Base-by-base conservation (phyloP, 805 yeast species). In the Tetrapisispora phaffii region DNA sequence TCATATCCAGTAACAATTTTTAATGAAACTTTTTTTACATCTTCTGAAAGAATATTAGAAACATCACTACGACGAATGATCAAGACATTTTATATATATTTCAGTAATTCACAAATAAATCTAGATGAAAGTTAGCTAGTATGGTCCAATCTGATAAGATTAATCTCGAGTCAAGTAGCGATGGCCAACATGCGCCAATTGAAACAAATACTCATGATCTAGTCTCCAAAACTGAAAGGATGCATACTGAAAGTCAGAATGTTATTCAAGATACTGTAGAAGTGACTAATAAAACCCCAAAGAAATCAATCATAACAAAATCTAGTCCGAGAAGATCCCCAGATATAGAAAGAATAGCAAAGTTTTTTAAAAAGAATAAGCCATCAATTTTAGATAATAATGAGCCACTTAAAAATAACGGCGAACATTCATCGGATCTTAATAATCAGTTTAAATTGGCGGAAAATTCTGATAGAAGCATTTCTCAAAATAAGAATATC, bases 271-370 rank as follows among this genome's bases (percentile, higher is more conserved):
- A n/a, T n/a, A n/a, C n/a, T n/a, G n/a, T n/a, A n/a, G n/a, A n/a
- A n/a, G n/a, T n/a, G n/a, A n/a, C n/a, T n/a, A 12, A 26, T 12
- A 7, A 10, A 16, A 38, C 41, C 2, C 41, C 41, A 7, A 17
- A 15, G 19, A 34, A 34, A 21, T 16, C 16, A 15, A 17, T 15
- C 19, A 22, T 8, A 24, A 6, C 19, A 20, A 34, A 15, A 26
- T 28, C 20, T 2, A 17, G 34, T 9, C 36, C 36, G 6, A 51
- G 40, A 37, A 52, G 56, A 20, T 57, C 65, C 8, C 65, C 63
- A 3, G 57, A 58, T 43, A 40, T 59, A 2, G 53, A 55, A 19
- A 52, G 54, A 36, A 50, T 60, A 26, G 51, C 57, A 3, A 52
- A 52, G 22, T 60, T 55, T 38, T 53, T 59, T 39, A 54, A 50